A percentile compares a stretch with the other conserved stretches of the same genome.
phyloP scores from a whole-genome alignment of 495 filamentous ascomycete genomes.

The Penicillium samsonianum region DNA sequence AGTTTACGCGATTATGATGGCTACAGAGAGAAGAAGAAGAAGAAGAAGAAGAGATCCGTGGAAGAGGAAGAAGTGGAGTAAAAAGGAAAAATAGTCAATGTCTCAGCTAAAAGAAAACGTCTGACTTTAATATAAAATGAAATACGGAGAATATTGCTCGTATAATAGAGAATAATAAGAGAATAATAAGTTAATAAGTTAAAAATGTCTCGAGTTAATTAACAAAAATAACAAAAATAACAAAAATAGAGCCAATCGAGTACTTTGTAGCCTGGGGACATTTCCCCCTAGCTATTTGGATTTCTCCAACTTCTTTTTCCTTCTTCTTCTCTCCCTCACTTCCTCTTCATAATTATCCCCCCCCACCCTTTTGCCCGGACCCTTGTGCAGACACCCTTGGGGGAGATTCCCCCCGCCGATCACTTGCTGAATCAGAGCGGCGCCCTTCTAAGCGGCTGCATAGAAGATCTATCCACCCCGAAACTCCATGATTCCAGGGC shows the following conservation, averaged over 20 bases:
- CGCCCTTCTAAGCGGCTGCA: constrained; percentile 18
- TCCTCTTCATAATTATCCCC: background rate
- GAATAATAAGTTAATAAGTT: background rate
- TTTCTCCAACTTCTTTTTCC: background rate
- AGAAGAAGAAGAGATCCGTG: constrained; percentile 1
- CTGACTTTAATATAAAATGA: background rate
- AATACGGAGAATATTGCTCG: background rate
- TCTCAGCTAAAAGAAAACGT: background rate
- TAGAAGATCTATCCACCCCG: constrained; percentile 25
- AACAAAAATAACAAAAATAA: background rate
- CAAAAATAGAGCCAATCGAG: background rate
- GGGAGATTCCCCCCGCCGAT: constrained; percentile 21
- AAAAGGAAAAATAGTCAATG: background rate
- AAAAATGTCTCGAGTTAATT: constrained; percentile 5
- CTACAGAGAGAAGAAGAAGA: constrained; percentile 12
- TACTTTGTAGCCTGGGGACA: background rate
- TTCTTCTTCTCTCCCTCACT: constrained; percentile 8
- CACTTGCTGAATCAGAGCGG: constrained; percentile 24
- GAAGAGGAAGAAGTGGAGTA: constrained; percentile 5
- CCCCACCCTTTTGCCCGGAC: constrained; percentile 2
- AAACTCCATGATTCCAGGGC: constrained; percentile 3
- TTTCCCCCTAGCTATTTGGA: background rate
- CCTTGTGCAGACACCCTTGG: constrained; percentile 23
- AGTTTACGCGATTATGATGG: constrained; percentile 29
- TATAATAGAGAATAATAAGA: background rate